phyloP scores from a whole-genome alignment of 1,284 basidiomycete species.

The Tilletia indica region DNA sequence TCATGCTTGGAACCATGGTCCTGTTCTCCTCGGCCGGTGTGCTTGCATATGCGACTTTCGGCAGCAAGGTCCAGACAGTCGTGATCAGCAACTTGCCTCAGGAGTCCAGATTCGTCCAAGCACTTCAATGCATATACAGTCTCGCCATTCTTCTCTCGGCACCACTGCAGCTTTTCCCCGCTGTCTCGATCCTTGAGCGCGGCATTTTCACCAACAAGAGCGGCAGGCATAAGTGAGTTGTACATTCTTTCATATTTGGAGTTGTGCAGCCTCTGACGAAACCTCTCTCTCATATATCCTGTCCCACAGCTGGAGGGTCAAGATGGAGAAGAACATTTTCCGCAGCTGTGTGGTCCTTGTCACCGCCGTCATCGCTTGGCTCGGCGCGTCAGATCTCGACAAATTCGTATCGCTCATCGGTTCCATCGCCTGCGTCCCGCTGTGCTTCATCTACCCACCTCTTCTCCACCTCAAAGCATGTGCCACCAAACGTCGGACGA shows the following conservation, averaged over 20 bases:
- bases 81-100: slow-evolving; percentile 91
- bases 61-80: slow-evolving; percentile 82
- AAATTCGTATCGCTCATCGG: slow-evolving; percentile 95
- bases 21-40: slow-evolving; percentile 88
- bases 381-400: slow-evolving; percentile 85
- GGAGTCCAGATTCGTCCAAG: slow-evolving; percentile 81
- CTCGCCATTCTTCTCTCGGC: slow-evolving; percentile 89
- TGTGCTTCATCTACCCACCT: slow-evolving; percentile 88
- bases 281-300: not conserved
- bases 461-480: slow-evolving; percentile 88
- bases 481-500: slow-evolving; percentile 71
- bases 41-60: slow-evolving; percentile 84
- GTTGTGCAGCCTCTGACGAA: no score
- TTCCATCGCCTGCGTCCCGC: slow-evolving; percentile 87
- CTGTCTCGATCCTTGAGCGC: slow-evolving; percentile 93
- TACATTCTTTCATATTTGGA: not conserved
- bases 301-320: slow-evolving; percentile 57
- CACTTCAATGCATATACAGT: slow-evolving; percentile 63
- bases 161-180: slow-evolving; percentile 88
- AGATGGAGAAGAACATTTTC: slow-evolving; percentile 89
- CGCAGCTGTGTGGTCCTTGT: slow-evolving; percentile 72
- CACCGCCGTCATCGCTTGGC: slow-evolving; percentile 75
- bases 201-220: slow-evolving; percentile 74
- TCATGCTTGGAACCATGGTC: slow-evolving; percentile 76
- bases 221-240: slow-evolving; percentile 81